Conservation (phyloP, 352 stramenopile genomes). For the Globisporangium nodosum region DNA sequence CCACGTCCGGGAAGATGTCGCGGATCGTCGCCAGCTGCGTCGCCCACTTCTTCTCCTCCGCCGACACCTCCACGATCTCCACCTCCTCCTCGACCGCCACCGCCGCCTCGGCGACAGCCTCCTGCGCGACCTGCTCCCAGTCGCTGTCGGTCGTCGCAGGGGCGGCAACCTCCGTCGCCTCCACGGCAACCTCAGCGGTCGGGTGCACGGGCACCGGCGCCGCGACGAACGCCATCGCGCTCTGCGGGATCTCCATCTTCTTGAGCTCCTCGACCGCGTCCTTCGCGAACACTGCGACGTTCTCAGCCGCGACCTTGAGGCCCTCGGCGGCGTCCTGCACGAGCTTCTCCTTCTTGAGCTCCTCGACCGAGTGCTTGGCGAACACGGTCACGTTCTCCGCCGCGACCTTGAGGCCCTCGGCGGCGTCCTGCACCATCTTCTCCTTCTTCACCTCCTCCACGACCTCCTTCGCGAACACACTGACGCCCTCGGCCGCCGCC, state of each 20-base stretch:
- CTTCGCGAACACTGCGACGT: constrained; percentile 30
- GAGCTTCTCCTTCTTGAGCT: constrained; percentile 54
- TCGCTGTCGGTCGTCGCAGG: constrained; percentile 39
- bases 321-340: constrained; percentile 3
- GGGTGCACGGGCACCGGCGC: constrained; percentile 10
- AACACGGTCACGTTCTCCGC: constrained; percentile 32
- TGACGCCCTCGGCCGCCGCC: constrained; percentile 62
- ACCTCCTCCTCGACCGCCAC: constrained; percentile 28
- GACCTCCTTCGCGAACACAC: constrained; percentile 70
- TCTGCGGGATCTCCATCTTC: constrained; percentile 25
- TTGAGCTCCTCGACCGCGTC: constrained; percentile 72
- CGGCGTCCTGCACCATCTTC: constrained; percentile 12
- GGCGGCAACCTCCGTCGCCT: constrained; percentile 3
- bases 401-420: constrained; percentile 8
- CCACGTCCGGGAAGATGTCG: constrained; percentile 66
- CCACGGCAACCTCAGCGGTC: constrained; percentile 17
- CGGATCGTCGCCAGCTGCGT: constrained; percentile 60
- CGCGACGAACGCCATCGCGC: constrained; percentile 2
- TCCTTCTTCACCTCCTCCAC: constrained; percentile 58
- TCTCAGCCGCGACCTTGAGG: constrained; percentile 29
- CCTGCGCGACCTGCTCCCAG: constrained; percentile 54
- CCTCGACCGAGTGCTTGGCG: constrained; percentile 64
- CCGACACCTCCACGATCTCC: constrained; percentile 33
- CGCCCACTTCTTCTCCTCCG: constrained; percentile 79
- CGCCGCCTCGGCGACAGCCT: background rate